These are phyloP conservation scores for Physcomitrium patens DNA, from an alignment of 225 moss, liverwort and hornwort genomes.

Conservation along the genomic window DNA sequence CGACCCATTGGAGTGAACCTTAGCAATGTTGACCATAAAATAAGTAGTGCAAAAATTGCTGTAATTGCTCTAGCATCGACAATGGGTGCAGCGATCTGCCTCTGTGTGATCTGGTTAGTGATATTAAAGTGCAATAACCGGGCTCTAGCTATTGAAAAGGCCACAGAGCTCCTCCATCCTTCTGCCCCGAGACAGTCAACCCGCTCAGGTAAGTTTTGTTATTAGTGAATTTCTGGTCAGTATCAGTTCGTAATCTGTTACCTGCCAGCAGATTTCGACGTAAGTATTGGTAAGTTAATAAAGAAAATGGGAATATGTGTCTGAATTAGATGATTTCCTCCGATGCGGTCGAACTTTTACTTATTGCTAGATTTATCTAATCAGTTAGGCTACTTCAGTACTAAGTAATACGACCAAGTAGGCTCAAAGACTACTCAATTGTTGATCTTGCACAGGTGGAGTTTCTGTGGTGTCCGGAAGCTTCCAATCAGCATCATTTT, in stretches of 20 bases:
- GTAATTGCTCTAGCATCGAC: constrained; percentile 70
- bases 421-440: constrained; percentile 17
- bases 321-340: not conserved
- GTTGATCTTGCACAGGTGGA: constrained; percentile 41
- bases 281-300: constrained; percentile 2
- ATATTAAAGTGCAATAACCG: constrained; percentile 46
- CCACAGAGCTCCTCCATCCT: constrained; percentile 41
- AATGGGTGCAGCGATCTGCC: constrained; percentile 63
- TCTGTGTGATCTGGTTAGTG: constrained; percentile 71
- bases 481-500: constrained; percentile 66
- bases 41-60: constrained; percentile 61
- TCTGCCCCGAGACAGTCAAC: constrained; percentile 39
- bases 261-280: constrained; percentile 12
- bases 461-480: constrained; percentile 68
- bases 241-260: constrained; percentile 9
- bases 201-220: constrained; percentile 44
- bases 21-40: constrained; percentile 42
- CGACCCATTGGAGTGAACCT: constrained; percentile 60
- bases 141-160: constrained; percentile 35
- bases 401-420: not conserved
- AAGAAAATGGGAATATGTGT: not conserved
- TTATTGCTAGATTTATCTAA: not conserved
- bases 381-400: constrained; percentile 7
- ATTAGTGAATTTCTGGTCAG: not conserved
- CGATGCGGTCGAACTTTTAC: not conserved